Evolutionary conservation across 257 asterid species (phyloP).

Genomic region (Fraxinus anomala): DNA sequence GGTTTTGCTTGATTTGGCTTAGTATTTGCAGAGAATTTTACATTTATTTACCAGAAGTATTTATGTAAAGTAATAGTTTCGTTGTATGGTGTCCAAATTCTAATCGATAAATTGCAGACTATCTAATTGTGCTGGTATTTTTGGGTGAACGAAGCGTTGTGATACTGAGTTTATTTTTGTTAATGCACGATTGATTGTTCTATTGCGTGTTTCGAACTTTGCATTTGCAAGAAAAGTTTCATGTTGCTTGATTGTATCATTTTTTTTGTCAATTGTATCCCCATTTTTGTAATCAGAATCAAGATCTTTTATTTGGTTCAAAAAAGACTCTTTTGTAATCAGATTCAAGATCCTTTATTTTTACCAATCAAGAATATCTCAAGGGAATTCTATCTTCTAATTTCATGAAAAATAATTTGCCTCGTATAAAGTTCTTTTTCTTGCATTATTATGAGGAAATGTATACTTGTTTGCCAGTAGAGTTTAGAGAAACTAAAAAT

Average conservation of each 20-base stretch:
- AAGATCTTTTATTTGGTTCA: neutral
- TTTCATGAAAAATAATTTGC: neutral
- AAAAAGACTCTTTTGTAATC: neutral
- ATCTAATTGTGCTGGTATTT: neutral
- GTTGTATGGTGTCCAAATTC: neutral
- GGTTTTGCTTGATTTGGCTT: neutral
- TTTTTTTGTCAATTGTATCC: neutral
- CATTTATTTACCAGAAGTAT: slow-evolving; percentile 4
- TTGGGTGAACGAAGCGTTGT: neutral
- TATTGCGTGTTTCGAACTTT: neutral
- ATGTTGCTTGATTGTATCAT: slow-evolving; percentile 10
- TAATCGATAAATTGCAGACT: neutral
- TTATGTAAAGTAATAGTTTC: neutral
- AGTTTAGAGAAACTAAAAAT: neutral
- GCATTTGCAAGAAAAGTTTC: neutral
- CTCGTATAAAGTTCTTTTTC: neutral
- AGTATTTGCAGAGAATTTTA: neutral
- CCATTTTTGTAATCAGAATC: neutral
- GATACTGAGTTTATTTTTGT: slow-evolving; percentile 6
- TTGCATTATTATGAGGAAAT: neutral
- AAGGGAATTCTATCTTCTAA: neutral
- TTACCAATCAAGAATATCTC: neutral
- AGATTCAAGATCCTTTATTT: neutral
- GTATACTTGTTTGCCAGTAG: neutral
- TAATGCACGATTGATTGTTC: neutral